phyloP scores from a whole-genome alignment of 2,329 filamentous ascomycete genomes.

The Chaetomium sp. region DNA sequence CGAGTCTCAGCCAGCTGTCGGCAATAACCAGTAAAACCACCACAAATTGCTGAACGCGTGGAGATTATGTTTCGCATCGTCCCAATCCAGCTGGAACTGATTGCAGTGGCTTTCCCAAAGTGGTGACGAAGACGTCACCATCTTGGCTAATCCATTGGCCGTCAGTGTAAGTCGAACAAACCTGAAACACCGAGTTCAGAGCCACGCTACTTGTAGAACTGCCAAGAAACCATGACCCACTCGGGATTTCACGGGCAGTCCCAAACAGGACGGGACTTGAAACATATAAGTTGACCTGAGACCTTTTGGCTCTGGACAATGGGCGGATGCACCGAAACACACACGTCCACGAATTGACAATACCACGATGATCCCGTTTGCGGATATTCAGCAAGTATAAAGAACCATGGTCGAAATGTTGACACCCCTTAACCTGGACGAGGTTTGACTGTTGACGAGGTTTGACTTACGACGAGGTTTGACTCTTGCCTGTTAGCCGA shows the following conservation, averaged over 20 bases:
- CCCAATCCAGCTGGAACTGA: not conserved
- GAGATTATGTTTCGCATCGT: not conserved
- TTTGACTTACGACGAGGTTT: no score
- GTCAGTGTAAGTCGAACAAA: not conserved
- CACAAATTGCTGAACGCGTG: not conserved
- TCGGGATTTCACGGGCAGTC: not conserved
- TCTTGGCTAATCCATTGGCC: slow-evolving; percentile 27
- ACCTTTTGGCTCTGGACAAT: not conserved
- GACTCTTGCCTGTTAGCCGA: no score
- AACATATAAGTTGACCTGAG: not conserved
- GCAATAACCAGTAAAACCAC: not conserved
- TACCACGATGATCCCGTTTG: not conserved
- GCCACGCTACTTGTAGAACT: no score
- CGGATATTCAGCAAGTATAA: no score
- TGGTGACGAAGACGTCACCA: not conserved
- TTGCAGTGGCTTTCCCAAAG: not conserved
- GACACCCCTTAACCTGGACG: no score
- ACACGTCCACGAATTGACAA: not conserved
- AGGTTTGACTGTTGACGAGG: no score
- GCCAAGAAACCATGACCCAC: slow-evolving; percentile 1
- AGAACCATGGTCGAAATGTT: no score
- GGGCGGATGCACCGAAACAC: not conserved
- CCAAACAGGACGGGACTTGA: not conserved
- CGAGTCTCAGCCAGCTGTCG: slow-evolving; percentile 1
- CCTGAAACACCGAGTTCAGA: slow-evolving; percentile 17